Conservation (phyloP, 2,329 filamentous ascomycete species). For the Cladosporium sp. region DNA sequence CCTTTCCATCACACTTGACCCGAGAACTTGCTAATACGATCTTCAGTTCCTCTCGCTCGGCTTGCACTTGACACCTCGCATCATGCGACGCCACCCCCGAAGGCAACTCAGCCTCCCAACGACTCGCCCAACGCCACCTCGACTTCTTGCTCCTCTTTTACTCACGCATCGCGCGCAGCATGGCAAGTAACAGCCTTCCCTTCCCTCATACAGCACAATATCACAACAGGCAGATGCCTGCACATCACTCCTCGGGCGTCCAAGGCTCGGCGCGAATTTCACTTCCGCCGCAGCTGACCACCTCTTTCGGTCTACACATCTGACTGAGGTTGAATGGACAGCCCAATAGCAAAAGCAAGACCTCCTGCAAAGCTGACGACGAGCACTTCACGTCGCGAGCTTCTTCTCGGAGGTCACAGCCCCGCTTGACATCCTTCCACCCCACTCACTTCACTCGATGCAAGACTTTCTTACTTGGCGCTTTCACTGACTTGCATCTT, state of each 20-base stretch:
- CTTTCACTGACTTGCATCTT: neutral
- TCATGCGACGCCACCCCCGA: neutral
- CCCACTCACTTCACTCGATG: neutral
- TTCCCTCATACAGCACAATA: neutral
- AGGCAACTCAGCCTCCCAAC: neutral
- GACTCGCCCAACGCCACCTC: neutral
- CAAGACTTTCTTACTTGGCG: neutral
- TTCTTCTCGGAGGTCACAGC: conserved; percentile 6
- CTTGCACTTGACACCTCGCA: neutral
- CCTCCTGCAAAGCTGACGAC: neutral
- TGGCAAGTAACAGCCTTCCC: neutral
- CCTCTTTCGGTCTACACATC: neutral
- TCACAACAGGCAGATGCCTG: neutral
- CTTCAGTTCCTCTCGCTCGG: neutral
- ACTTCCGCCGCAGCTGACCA: neutral
- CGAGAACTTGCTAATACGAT: neutral
- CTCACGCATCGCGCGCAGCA: neutral
- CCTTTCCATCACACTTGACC: neutral
- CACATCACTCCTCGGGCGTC: neutral
- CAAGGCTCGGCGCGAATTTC: neutral
- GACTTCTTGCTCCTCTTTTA: neutral
- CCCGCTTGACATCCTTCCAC: neutral
- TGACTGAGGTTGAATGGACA: neutral
- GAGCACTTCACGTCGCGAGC: neutral
- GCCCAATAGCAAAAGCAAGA: neutral